phyloP scores from a whole-genome alignment of 768 basidiomycete species.

The Cytidiella melzeri region DNA sequence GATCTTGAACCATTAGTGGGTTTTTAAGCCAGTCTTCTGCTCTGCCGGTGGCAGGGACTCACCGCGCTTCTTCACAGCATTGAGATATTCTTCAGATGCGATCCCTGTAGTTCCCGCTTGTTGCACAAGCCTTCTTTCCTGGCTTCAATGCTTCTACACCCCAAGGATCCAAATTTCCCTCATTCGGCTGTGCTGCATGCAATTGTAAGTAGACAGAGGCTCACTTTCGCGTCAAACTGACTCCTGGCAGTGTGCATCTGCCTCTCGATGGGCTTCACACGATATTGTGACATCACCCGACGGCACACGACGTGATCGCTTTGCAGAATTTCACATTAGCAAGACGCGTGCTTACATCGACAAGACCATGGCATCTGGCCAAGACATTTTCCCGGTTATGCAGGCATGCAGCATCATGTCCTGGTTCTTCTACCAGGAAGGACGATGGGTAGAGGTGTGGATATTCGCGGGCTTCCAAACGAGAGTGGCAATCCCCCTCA shows the following conservation, averaged over 20 bases:
- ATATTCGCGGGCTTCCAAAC: slow-evolving; percentile 85
- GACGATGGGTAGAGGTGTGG: slow-evolving; percentile 89
- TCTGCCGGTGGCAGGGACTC: background rate
- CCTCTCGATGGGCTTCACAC: slow-evolving; percentile 77
- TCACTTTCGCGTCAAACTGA: slow-evolving; percentile 7
- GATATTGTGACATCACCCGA: slow-evolving; percentile 62
- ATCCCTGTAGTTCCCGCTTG: slow-evolving; percentile 81
- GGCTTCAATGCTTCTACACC: slow-evolving; percentile 72
- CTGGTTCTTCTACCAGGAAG: slow-evolving; percentile 91
- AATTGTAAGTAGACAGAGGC: slow-evolving; percentile 46
- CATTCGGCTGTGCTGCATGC: slow-evolving; percentile 89
- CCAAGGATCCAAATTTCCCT: slow-evolving; percentile 78
- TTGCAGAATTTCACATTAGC: slow-evolving; percentile 81
- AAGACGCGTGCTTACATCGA: slow-evolving; percentile 88
- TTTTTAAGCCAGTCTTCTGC: slow-evolving; percentile 7
- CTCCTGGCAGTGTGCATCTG: slow-evolving; percentile 65
- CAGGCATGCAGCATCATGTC: slow-evolving; percentile 82
- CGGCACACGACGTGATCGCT: slow-evolving; percentile 74
- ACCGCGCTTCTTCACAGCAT: slow-evolving; percentile 40
- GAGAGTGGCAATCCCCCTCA: slow-evolving; percentile 73
- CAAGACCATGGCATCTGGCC: slow-evolving; percentile 83
- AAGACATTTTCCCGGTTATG: slow-evolving; percentile 82
- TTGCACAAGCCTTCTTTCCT: slow-evolving; percentile 79
- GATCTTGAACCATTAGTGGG: slow-evolving; percentile 71
- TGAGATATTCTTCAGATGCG: slow-evolving; percentile 83